Evolutionary conservation across 2,329 filamentous ascomycete species (phyloP), one percentile per base, ranked within the genome.

Genomic region (Thyridium curvatum): DNA sequence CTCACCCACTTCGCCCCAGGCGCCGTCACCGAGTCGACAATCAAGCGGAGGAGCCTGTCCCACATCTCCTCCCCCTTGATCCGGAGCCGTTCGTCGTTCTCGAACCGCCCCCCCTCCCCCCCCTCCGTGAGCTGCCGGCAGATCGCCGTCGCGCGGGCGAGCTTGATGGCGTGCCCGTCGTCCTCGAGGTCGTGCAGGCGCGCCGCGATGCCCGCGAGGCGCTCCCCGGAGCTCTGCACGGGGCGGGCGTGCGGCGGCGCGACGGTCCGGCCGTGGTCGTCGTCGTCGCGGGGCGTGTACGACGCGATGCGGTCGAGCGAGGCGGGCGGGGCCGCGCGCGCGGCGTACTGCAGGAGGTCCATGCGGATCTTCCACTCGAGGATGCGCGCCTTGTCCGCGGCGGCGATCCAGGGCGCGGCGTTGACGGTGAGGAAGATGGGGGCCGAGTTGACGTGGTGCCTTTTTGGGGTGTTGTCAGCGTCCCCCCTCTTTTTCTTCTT

Each of bases 131-230:
- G 52, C 26, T 67, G 55, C 55, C 82, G 69, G 1, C 78, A 86
- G 50, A 88, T 61, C 4, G 74, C 73, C 14, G 93, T 58, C 2
- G 86, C 82, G 26, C 89, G 69, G 8, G 82, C 69, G 5, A 94
- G 62, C 60, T 96, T 96, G 39, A 81, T 70, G 9, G 79, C 71
- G 61, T 97, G 91, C 0, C 90, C 89, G 58, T 96, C 89, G 48
- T 95, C 90, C 0, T 71, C 53, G 28, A 74, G 53, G 9, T 46
- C 43, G 42, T 70, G 66, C 14, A 80, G 55, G 9, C 69, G 61
- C 2, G 65, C 55, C 7, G 77, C 57, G 3, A 78, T 58, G 2
- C 69, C 68, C 21, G 21, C 21, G 21, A 26, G 10, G 6, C 10
- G 6, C 21, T 26, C 21, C 6, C 6, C 6, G 21, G 21, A 6